These are phyloP conservation scores for Macrotyloma uniflorum DNA, from an alignment of 306 rosid genomes.

Conservation along the genomic window DNA sequence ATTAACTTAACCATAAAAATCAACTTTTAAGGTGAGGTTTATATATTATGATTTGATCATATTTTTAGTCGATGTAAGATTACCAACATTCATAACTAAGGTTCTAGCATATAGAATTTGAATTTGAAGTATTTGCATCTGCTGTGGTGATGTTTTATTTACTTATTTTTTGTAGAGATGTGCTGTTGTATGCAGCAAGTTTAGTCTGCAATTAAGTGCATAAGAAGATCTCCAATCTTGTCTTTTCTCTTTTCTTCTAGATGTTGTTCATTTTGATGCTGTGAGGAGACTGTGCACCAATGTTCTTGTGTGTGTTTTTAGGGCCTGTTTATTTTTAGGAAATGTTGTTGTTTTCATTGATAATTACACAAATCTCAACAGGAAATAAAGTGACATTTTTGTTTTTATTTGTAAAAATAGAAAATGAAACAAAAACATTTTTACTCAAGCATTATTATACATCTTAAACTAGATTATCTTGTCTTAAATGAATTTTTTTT, in stretches of 20 bases:
- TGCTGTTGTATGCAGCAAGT: not conserved
- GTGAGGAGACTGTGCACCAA: not conserved
- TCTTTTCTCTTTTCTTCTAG: not conserved
- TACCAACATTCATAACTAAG: not conserved
- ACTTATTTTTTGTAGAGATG: not conserved
- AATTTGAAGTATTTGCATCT: not conserved
- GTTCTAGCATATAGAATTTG: not conserved
- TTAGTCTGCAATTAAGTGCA: not conserved
- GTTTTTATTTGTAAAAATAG: not conserved
- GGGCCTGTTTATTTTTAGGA: not conserved
- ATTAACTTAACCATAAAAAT: no score
- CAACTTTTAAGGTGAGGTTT: no score
- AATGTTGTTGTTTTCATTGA: not conserved
- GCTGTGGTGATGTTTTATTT: not conserved
- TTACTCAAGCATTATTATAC: not conserved
- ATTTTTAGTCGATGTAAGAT: no score
- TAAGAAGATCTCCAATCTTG: not conserved
- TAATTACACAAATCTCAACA: not conserved
- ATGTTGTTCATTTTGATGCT: not conserved
- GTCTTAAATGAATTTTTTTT: conserved; percentile 14
- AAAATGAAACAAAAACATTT: not conserved
- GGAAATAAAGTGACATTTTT: not conserved
- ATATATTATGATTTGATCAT: no score
- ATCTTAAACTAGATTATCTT: not conserved
- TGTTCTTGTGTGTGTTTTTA: not conserved